Evolutionary conservation across 2,329 filamentous ascomycete genomes (phyloP).

Genomic region (Monilinia aucupariae): DNA sequence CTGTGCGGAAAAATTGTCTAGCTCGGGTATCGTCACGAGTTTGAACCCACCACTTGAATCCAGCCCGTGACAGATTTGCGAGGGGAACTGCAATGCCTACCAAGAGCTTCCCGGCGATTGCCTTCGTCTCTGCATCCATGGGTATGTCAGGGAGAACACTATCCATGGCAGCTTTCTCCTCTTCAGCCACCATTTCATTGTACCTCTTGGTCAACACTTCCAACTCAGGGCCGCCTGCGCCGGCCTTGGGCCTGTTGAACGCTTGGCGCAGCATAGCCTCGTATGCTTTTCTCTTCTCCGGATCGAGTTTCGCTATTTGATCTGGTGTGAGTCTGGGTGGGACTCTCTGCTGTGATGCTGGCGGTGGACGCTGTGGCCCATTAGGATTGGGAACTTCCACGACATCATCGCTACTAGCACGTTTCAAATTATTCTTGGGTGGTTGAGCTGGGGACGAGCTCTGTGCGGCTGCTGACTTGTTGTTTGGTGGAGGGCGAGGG

Average conservation of each 20-base stretch:
- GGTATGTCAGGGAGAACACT: slow-evolving; percentile 28
- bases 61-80: slow-evolving; percentile 27
- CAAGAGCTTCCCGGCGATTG: slow-evolving; percentile 22
- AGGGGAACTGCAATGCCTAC: slow-evolving; percentile 21
- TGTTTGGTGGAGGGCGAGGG: slow-evolving; percentile 22
- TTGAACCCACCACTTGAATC: slow-evolving; percentile 31
- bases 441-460: slow-evolving; percentile 33
- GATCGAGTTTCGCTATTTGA: slow-evolving; percentile 30
- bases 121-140: slow-evolving; percentile 30
- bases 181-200: slow-evolving; percentile 23
- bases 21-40: slow-evolving; percentile 32
- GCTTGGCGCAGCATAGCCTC: slow-evolving; percentile 22
- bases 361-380: slow-evolving; percentile 21
- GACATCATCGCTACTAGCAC: slow-evolving; percentile 42
- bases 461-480: slow-evolving; percentile 23
- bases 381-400: slow-evolving; percentile 40
- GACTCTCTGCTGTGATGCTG: slow-evolving; percentile 32
- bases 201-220: slow-evolving; percentile 19
- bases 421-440: slow-evolving; percentile 39
- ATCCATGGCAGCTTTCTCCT: slow-evolving; percentile 17
- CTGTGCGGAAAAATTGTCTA: slow-evolving; percentile 32
- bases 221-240: neutral
- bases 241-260: neutral
- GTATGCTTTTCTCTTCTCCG: slow-evolving; percentile 33
- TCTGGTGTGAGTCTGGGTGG: slow-evolving; percentile 31